Percentiles rank a stretch among this genome's conserved stretches.
phyloP scores from a whole-genome alignment of 371 early-diverging fungal genomes.

The Haplosporangium sp. region DNA sequence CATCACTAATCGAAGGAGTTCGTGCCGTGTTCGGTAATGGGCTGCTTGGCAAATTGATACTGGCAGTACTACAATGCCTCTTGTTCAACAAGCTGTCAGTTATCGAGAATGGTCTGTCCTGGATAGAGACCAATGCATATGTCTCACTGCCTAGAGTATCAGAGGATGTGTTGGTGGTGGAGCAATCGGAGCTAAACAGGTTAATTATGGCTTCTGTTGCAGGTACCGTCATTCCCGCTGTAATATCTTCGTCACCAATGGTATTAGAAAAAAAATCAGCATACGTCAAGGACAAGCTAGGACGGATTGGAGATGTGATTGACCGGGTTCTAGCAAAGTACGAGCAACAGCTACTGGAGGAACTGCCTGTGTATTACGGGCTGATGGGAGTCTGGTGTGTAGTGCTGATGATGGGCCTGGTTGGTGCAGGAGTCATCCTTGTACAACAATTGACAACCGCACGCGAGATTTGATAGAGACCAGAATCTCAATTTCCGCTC shows the following conservation, averaged over 20 bases:
- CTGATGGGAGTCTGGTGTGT: conserved; percentile 19
- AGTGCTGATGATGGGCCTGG: conserved; percentile 13
- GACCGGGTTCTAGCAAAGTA: conserved; percentile 4
- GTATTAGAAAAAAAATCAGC: no score
- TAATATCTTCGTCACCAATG: background rate
- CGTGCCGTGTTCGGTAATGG: conserved; percentile 25
- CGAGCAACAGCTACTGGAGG: conserved; percentile 15
- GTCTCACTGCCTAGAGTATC: conserved; percentile 22
- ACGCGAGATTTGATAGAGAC: no score
- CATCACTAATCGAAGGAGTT: conserved; percentile 19
- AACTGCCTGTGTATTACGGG: conserved; percentile 36
- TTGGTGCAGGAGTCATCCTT: background rate
- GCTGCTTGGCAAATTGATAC: conserved; percentile 15
- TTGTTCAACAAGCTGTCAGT: conserved; percentile 26
- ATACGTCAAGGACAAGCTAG: background rate
- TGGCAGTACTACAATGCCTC: conserved; percentile 31
- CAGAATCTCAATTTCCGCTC: no score
- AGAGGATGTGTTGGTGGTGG: conserved; percentile 26
- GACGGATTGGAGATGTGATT: background rate
- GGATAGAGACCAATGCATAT: conserved; percentile 24
- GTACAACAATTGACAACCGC: no score
- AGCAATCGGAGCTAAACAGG: conserved; percentile 5
- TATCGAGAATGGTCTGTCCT: conserved; percentile 15
- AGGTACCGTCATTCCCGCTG: background rate
- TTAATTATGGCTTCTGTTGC: conserved; percentile 3